Percentiles rank a stretch among this genome's conserved stretches.
Evolutionary conservation across 2,329 filamentous ascomycete genomes (phyloP).

Genomic region (Nectriaceae sp.): DNA sequence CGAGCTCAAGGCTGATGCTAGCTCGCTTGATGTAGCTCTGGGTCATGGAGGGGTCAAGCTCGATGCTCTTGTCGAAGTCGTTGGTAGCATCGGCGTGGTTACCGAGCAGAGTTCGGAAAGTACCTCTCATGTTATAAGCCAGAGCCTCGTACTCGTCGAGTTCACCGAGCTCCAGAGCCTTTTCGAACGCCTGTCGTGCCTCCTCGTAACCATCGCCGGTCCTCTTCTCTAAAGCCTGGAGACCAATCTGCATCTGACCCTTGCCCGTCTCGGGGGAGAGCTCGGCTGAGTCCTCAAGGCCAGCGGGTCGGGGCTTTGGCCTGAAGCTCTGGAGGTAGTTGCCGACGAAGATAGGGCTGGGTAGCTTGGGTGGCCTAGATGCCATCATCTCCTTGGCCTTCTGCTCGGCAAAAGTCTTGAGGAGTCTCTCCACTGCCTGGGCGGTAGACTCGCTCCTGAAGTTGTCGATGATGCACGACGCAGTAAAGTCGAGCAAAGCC

Average conservation of each 20-base stretch:
- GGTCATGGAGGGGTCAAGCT: conserved; percentile 82
- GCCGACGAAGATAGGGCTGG: conserved; percentile 93
- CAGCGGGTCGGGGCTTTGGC: conserved; percentile 73
- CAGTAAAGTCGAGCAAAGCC: conserved; percentile 94
- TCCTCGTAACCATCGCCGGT: conserved; percentile 91
- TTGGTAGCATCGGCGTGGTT: conserved; percentile 80
- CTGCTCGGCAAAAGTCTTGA: conserved; percentile 95
- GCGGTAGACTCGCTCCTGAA: conserved; percentile 92
- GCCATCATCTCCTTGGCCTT: conserved; percentile 89
- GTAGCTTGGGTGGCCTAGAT: conserved; percentile 84
- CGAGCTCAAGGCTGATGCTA: conserved; percentile 95
- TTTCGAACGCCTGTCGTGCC: conserved; percentile 82
- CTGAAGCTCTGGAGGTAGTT: conserved; percentile 99
- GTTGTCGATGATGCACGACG: conserved; percentile 97
- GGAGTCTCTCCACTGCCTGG: conserved; percentile 83
- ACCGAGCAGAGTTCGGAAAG: conserved; percentile 89
- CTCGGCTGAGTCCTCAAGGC: conserved; percentile 80
- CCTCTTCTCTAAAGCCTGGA: conserved; percentile 79
- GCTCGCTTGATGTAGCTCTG: conserved; percentile 99
- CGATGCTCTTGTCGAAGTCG: conserved; percentile 91
- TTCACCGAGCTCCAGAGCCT: conserved; percentile 79
- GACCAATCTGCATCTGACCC: conserved; percentile 81
- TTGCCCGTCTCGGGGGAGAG: conserved; percentile 76
- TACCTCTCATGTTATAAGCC: conserved; percentile 95
- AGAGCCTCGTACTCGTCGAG: conserved; percentile 84